Percentiles rank a stretch among this genome's conserved stretches.
These are phyloP conservation scores for Auricularia cornea DNA, from an alignment of 768 basidiomycete species.

Conservation along the genomic window DNA sequence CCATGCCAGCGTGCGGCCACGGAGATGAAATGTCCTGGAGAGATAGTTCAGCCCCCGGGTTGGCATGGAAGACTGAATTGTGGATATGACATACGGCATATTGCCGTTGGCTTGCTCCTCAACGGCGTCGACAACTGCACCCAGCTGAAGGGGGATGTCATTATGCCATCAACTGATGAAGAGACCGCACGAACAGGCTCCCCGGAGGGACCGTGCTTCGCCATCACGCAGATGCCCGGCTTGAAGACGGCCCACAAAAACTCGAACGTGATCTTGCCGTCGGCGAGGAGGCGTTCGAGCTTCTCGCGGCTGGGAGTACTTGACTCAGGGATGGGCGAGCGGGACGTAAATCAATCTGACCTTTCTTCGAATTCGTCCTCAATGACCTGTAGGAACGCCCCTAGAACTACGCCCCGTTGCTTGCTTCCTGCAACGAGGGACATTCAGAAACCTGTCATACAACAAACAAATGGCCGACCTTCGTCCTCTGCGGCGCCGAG, in stretches of 20 bases:
- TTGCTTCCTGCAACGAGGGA: background rate
- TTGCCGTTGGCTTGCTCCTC: too few species aligned
- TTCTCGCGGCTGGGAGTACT: background rate
- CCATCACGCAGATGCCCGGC: background rate
- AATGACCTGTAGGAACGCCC: background rate
- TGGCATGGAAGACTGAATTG: too few species aligned
- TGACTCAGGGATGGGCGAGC: background rate
- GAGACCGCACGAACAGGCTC: background rate
- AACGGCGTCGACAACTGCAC: background rate
- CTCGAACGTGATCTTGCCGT: background rate
- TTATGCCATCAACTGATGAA: background rate
- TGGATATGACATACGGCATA: too few species aligned
- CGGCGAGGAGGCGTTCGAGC: background rate
- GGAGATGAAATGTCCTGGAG: background rate
- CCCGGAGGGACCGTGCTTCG: background rate
- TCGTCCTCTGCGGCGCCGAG: too few species aligned
- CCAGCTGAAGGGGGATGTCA: background rate
- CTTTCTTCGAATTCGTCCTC: background rate
- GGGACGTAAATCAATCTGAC: background rate
- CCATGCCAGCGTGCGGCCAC: background rate
- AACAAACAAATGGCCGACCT: too few species aligned
- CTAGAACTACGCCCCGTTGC: background rate
- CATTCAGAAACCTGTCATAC: too few species aligned
- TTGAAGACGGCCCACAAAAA: background rate
- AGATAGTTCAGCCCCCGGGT: background rate